Base-by-base conservation (phyloP, 768 basidiomycete species). In the Kwoniella sp. region DNA sequence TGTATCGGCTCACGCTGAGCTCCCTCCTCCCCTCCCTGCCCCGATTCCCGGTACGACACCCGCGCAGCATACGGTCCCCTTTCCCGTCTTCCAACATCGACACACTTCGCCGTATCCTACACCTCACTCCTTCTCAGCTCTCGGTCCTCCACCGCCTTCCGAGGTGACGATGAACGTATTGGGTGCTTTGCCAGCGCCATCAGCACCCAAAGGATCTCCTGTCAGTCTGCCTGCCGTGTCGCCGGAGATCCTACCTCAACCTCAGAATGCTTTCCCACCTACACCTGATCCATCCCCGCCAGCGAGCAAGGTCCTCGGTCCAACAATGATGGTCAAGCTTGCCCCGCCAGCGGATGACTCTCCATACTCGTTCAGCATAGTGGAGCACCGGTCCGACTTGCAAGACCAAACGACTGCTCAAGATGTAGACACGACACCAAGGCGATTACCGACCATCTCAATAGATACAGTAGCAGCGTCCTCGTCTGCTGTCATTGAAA, bases 21-120 rank as follows among this genome's bases (percentile, higher is more conserved):
- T 70, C 47, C 68, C 72, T 4, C 66, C 57, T 2, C 33, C 68
- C 59, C 49, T 30, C 33, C 33, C 60, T n/a, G 61, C 61, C n/a
- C 58, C 60, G 33, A 56, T 53, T 2, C 36, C 64, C 9, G 36
- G 49, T 15, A 10, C 40, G 40, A 10, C 40, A 9, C 22, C 48
- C 17, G 33, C 48, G 33, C 30, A 29, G 10, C 60, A 55, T 5
- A 37, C 60, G 3, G 54, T 68, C 10, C 71, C 69, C 47, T 72
- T 73, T 37, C 74, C 72, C 2, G 30, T 59, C 24, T 73, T 73
- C 53, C 72, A 68, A 26, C 72, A 73, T 59, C 70, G 72, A 15
- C 74, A 76, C 58, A 64, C 72, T 5, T 72, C 74, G 5, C 72
- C 72, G 7, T 71, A 65, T 44, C 70, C 72, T 22, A 62, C 67